Percentiles rank a stretch among this genome's conserved stretches.
Evolutionary conservation across 495 filamentous ascomycete genomes (phyloP).

Genomic region (Penicillium coffeae): DNA sequence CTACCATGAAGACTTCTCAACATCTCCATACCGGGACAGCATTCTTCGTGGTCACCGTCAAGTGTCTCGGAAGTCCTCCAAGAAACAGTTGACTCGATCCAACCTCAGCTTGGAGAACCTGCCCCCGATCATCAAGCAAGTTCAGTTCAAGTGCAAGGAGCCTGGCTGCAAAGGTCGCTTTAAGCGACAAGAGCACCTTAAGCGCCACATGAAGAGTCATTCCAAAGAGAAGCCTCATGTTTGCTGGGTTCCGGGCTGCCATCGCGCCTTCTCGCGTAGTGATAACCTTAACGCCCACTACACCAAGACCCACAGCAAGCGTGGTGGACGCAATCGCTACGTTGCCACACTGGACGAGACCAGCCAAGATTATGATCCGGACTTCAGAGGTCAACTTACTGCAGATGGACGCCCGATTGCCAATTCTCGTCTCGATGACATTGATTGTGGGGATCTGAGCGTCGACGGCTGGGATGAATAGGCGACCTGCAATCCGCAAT

Average conservation of each 20-base stretch:
- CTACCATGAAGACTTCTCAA: slow-evolving; percentile 37
- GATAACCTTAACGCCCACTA: slow-evolving; percentile 50
- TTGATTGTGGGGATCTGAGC: slow-evolving; percentile 32
- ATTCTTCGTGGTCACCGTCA: slow-evolving; percentile 31
- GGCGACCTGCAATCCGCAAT: neutral
- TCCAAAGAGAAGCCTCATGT: slow-evolving; percentile 53
- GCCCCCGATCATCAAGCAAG: slow-evolving; percentile 39
- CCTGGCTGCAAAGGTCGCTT: slow-evolving; percentile 49
- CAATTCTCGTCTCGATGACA: slow-evolving; percentile 38
- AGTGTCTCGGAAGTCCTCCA: slow-evolving; percentile 31
- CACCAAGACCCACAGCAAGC: slow-evolving; percentile 49
- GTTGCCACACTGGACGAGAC: slow-evolving; percentile 45
- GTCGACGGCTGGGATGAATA: slow-evolving; percentile 37
- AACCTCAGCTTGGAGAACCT: slow-evolving; percentile 40
- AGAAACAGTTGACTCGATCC: slow-evolving; percentile 38
- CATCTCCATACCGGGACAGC: slow-evolving; percentile 38
- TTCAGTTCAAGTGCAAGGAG: slow-evolving; percentile 48
- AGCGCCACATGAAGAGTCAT: slow-evolving; percentile 59
- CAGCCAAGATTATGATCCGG: slow-evolving; percentile 43
- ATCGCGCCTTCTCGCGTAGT: slow-evolving; percentile 43
- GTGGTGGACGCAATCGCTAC: slow-evolving; percentile 45
- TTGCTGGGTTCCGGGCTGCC: slow-evolving; percentile 45
- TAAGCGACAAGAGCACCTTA: slow-evolving; percentile 61
- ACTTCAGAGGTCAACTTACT: slow-evolving; percentile 45
- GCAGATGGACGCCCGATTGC: slow-evolving; percentile 42